phyloP scores from a whole-genome alignment of 768 basidiomycete species.

The Cystofilobasidium macerans region DNA sequence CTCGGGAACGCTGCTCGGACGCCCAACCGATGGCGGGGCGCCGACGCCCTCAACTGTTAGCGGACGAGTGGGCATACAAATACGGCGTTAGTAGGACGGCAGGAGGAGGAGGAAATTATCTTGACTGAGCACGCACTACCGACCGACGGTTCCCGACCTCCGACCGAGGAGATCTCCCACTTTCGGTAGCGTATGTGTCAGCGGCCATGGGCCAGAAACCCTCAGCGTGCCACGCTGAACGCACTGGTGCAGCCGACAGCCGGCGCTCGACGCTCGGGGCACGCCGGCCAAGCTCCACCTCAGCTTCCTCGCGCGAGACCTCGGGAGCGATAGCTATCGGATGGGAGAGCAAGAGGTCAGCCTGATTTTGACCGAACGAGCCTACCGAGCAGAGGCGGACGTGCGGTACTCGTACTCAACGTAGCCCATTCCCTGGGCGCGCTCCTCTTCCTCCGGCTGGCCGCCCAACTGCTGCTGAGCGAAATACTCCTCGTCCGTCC shows the following conservation, averaged over 20 bases:
- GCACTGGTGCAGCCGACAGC: background rate
- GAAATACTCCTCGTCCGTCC: background rate
- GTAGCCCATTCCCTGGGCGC: background rate
- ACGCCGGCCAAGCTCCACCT: background rate
- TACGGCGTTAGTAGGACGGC: no score
- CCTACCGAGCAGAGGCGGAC: background rate
- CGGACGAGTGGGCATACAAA: background rate
- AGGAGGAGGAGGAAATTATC: background rate
- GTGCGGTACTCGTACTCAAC: background rate
- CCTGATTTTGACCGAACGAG: background rate
- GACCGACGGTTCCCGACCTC: background rate
- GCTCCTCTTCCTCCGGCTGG: background rate
- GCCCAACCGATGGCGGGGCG: slow-evolving; percentile 11
- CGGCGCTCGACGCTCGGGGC: background rate
- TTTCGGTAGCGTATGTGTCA: no score
- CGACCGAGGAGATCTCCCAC: background rate
- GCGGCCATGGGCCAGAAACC: background rate
- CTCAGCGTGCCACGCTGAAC: background rate
- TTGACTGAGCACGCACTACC: background rate
- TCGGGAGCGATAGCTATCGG: background rate
- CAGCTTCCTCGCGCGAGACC: background rate
- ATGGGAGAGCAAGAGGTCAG: background rate
- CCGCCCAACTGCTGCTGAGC: background rate
- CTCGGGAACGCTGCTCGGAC: slow-evolving; percentile 7
- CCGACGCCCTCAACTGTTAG: background rate